Evolutionary conservation across 2,329 filamentous ascomycete species (phyloP), one percentile per base, ranked within the genome.

Genomic region (Elsinoe fawcettii): DNA sequence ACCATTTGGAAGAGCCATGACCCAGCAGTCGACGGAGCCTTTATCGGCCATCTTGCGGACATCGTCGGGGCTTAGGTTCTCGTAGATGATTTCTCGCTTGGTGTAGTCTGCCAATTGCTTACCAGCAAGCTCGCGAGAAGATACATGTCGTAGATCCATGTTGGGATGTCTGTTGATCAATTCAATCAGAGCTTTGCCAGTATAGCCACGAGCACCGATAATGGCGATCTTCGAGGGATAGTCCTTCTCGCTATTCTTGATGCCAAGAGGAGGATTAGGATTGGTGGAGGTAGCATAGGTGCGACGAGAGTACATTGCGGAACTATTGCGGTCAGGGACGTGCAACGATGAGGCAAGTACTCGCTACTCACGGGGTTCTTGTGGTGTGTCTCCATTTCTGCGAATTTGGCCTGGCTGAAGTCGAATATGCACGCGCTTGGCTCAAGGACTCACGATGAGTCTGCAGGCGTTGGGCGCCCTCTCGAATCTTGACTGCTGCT

Each of bases 1-100:
- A 60, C 89, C 88, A 68, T 97, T 99, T 44, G 92, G 93, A 27
- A 97, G 83, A 34, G 93, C 93, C 88, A 97, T 93, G 44, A 97
- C 88, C 91, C 91, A 97, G 74, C 88, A 93, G 75, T 97, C 92
- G 51, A 97, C 85, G 66, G 91, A 83, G 54, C 88, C 87, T 30
- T 86, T 83, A 69, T 87, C 85, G 61, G 93, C 88, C 82, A 97
- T 89, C 58, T 84, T 80, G 61, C 84, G 83, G 11, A 96, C 85
- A 64, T 97, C 92, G 63, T 97, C 92, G 5, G 90, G 82, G 57
- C 82, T 85, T 44, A 97, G 78, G 70, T 90, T 96, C 73, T 96
- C 90, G 73, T 99, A 99, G 61, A 84, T 89, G 64, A 99, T 88
- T 60, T 95, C 84, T 62, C 87, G 84, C 81, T 96, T 97, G 66